These are phyloP conservation scores for Russula vinacea DNA, from an alignment of 768 basidiomycete genomes.

Conservation along the genomic window DNA sequence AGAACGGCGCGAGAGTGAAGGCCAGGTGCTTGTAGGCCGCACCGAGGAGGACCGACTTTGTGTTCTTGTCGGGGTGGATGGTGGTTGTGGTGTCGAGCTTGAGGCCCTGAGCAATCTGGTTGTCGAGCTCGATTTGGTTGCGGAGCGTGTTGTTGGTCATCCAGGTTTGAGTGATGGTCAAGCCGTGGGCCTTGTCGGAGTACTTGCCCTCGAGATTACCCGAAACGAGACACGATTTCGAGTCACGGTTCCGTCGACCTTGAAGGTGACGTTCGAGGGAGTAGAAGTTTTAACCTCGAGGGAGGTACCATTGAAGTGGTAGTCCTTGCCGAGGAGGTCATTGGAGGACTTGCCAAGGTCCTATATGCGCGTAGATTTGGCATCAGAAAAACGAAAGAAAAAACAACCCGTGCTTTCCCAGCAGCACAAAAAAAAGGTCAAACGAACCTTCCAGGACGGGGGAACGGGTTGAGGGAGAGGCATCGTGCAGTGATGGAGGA, in stretches of 20 bases:
- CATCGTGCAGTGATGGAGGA: constrained; percentile 45
- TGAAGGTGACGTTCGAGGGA: constrained; percentile 88
- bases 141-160: constrained; percentile 91
- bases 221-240: constrained; percentile 66
- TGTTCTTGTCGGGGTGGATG: constrained; percentile 81
- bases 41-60: constrained; percentile 79
- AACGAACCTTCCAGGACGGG: constrained; percentile 91
- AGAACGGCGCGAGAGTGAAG: constrained; percentile 87
- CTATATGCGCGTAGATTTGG: constrained; percentile 39
- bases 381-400: constrained; percentile 4
- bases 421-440: not conserved
- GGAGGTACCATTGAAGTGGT: constrained; percentile 65
- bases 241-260: constrained; percentile 83
- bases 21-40: constrained; percentile 94
- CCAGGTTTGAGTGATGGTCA: constrained; percentile 94
- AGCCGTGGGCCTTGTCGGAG: constrained; percentile 84
- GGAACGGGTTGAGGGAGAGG: constrained; percentile 94
- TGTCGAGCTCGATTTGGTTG: constrained; percentile 90
- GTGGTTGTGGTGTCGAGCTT: constrained; percentile 88
- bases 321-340: constrained; percentile 93
- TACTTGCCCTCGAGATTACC: constrained; percentile 98
- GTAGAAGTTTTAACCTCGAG: constrained; percentile 89
- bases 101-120: constrained; percentile 95
- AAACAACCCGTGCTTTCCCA: not conserved
- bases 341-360: constrained; percentile 97